phyloP scores from a whole-genome alignment of 495 filamentous ascomycete species.

The Diplogelasinospora grovesii region DNA sequence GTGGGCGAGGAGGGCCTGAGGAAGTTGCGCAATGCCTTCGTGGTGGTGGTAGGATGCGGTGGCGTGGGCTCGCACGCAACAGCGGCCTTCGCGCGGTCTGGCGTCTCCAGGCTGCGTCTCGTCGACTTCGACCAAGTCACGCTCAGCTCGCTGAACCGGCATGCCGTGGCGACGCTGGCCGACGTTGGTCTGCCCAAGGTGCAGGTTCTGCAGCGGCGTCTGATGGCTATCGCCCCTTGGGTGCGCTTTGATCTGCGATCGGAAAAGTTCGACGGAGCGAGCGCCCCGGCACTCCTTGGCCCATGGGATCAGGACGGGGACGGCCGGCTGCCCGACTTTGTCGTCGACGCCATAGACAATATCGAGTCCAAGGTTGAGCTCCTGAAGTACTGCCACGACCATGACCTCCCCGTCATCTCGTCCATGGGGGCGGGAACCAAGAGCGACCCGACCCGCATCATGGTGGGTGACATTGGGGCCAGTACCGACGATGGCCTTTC shows the following conservation, averaged over 20 bases:
- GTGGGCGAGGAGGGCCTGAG: conserved; percentile 73
- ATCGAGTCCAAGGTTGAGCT: conserved; percentile 93
- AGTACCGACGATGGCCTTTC: conserved; percentile 89
- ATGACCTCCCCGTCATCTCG: conserved; percentile 72
- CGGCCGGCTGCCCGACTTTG: conserved; percentile 66
- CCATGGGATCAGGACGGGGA: conserved; percentile 53
- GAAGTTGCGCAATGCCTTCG: conserved; percentile 71
- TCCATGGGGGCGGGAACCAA: conserved; percentile 98
- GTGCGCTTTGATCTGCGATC: conserved; percentile 79
- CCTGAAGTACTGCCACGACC: conserved; percentile 76
- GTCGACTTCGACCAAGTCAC: conserved; percentile 99
- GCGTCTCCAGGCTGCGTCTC: conserved; percentile 76
- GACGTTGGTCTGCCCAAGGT: conserved; percentile 97
- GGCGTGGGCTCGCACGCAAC: conserved; percentile 91
- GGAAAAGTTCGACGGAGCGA: conserved; percentile 68
- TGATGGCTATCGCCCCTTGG: conserved; percentile 88
- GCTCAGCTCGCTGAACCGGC: conserved; percentile 84
- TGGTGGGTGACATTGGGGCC: conserved; percentile 84
- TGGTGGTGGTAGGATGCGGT: conserved; percentile 87
- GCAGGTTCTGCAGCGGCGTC: conserved; percentile 63
- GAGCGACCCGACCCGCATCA: conserved; percentile 87
- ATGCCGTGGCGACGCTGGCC: conserved; percentile 86
- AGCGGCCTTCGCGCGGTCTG: conserved; percentile 80
- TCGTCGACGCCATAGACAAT: conserved; percentile 97
- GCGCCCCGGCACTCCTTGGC: conserved; percentile 51